Conservation (phyloP, 2,329 filamentous ascomycete species). For the Calonectria hongkongensis region DNA sequence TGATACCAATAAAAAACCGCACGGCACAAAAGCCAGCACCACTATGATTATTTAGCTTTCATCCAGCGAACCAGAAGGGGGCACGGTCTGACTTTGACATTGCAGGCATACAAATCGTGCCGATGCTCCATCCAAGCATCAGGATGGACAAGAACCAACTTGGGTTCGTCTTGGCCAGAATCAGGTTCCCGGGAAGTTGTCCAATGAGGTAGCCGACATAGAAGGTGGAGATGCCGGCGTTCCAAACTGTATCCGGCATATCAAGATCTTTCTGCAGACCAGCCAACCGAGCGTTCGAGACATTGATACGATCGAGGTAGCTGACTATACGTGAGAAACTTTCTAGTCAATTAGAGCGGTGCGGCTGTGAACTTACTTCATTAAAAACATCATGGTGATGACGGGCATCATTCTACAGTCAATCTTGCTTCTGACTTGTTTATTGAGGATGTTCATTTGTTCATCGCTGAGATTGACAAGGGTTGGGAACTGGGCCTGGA, state of each 20-base stretch:
- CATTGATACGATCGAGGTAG: constrained; percentile 1
- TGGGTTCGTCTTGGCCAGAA: not conserved
- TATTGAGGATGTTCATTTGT: not conserved
- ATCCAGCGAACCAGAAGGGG: not conserved
- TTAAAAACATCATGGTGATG: not conserved
- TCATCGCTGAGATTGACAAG: not conserved
- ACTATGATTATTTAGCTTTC: not conserved
- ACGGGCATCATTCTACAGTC: constrained; percentile 8
- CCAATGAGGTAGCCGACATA: constrained; percentile 10
- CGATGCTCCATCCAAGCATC: not conserved
- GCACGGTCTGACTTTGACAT: not conserved
- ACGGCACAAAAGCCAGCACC: constrained; percentile 3
- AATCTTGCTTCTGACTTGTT: not conserved
- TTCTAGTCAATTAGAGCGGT: not conserved
- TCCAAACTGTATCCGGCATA: constrained; percentile 2
- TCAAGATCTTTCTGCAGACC: not conserved
- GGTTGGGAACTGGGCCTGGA: not conserved
- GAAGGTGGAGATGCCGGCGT: not conserved
- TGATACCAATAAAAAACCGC: not conserved
- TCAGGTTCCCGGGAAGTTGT: not conserved
- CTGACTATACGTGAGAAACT: not conserved
- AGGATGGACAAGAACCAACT: not conserved
- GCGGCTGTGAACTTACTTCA: not conserved
- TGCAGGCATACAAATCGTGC: not conserved
- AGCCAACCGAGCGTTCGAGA: not conserved